Base-by-base conservation (phyloP, 345 rosid species). In the Melaleuca alternifolia region DNA sequence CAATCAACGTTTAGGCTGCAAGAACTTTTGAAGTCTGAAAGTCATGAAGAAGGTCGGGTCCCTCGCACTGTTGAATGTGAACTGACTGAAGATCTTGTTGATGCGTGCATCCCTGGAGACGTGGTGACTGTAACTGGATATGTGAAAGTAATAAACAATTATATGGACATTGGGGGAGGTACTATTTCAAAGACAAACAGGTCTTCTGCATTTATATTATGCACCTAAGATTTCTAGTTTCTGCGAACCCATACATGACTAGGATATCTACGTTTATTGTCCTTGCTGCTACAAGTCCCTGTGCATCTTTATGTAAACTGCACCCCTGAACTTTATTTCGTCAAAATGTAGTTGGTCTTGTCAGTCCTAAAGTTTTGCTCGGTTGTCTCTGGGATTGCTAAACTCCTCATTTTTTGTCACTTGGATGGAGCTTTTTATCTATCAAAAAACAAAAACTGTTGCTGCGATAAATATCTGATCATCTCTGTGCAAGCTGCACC, bases 141-240 rank as follows among this genome's bases (percentile, higher is more conserved):
- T 89, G 93, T 97, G 89, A 94, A 93, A 90, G 98, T 94, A 71
- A 94, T 95, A 56, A 96, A 95, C 88, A 94, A 94, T 88, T 96
- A 94, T 92, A 93, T 93, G 96, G 99, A 97, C 87, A 94, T 96
- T 86, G 99, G 99, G 61, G 99, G 99, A 95, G 99, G 99, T 97
- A 91, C 51, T 84, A 41, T 85, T 53, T 54, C 14, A 54, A 37
- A 37, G 41, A 59, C 10, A 52, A 21, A 51, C 56, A n/a, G 50
- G 54, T 50, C 75, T 50, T 51, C 81, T 61, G 53, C 65, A 56
- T 71, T 59, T 84, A 62, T 44, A 83, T 46, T 52, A 71, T 71
- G 41, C 10, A 71, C 48, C 24, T 24, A 54, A 54, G 57, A 20
- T 54, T 54, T 10, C 24, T 54, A 54, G 24, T 54, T 53, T 54